Conservation (phyloP, 345 rosid genomes). For the Acer campestre region DNA sequence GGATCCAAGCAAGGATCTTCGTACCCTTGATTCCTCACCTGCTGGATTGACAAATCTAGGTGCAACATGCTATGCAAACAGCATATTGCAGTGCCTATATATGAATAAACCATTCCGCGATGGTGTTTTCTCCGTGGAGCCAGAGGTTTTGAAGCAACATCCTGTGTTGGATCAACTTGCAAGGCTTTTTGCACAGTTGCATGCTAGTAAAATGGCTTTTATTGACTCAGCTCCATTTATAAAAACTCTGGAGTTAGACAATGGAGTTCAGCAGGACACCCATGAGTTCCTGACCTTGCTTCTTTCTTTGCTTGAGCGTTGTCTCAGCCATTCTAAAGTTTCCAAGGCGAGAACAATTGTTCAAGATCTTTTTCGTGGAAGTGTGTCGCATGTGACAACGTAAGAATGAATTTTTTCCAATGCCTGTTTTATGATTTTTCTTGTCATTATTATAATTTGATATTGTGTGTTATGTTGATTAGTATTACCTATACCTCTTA, state of each 20-base stretch:
- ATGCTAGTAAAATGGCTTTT: slow-evolving; percentile 75
- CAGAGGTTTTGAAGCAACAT: slow-evolving; percentile 62
- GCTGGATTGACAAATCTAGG: slow-evolving; percentile 94
- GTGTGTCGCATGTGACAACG: slow-evolving; percentile 97
- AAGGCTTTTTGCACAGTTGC: slow-evolving; percentile 82
- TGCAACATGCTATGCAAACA: slow-evolving; percentile 98
- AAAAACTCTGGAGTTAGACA: slow-evolving; percentile 84
- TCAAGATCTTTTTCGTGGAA: slow-evolving; percentile 98
- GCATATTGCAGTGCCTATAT: slow-evolving; percentile 89
- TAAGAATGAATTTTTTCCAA: slow-evolving; percentile 45
- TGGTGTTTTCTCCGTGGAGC: slow-evolving; percentile 84
- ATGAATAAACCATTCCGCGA: slow-evolving; percentile 82
- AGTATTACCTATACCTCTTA: not conserved
- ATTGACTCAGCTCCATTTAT: slow-evolving; percentile 97
- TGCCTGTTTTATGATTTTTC: not conserved
- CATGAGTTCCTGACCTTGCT: slow-evolving; percentile 93
- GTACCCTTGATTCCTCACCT: slow-evolving; percentile 67
- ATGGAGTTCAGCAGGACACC: slow-evolving; percentile 96
- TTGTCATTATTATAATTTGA: not conserved
- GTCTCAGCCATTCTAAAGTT: slow-evolving; percentile 65
- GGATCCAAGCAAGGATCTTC: slow-evolving; percentile 65
- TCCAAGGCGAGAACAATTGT: slow-evolving; percentile 70
- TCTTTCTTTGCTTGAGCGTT: slow-evolving; percentile 92
- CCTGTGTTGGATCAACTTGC: slow-evolving; percentile 92
- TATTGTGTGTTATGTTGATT: slow-evolving; percentile 8